Evolutionary conservation across 306 rosid species (phyloP), one percentile per base, ranked within the genome.

Genomic region (Cicer bijugum): DNA sequence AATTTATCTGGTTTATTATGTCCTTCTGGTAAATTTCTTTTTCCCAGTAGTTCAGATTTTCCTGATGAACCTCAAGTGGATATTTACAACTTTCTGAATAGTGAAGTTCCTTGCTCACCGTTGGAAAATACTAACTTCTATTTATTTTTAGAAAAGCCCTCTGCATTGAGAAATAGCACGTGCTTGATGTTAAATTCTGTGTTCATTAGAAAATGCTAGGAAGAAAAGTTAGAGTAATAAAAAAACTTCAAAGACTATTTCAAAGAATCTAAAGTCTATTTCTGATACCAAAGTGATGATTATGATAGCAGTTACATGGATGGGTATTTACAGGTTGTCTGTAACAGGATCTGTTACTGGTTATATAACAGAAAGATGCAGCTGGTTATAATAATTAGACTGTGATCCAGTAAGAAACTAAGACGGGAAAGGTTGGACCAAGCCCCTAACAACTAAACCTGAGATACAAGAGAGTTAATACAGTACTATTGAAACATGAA

Each of bases 41-140:
- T 58, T 20, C 12, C 48, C 9, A 4, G 23, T 53, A 37, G 53
- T 66, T 37, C 23, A 28, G 37, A 42, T 67, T 76, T 12, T 20
- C 23, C 48, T 55, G 45, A 40, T 76, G 66, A n/a, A 35, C 38
- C 45, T 64, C 12, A 4, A 42, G n/a, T 53, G 58, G 74, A 23
- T 53, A 9, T 51, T 19, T 64, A 63, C 35, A 52, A 42, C 11
- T 43, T 71, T 56, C 37, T 72, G 11, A 59, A 28, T 44, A 58
- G 46, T 45, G 12, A 56, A 42, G 55, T 12, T 72, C 44, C 61
- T 37, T 61, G 50, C 52, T 48, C 12, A 19, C 64, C 8, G 9
- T 47, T 48, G 52, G 63, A 62, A 48, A 71, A 53, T 71, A 69
- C 7, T 42, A 55, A 23, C 11, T 57, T 44, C 56, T 20, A 72